Evolutionary conservation across 1,284 basidiomycete species (phyloP), one percentile per base, ranked within the genome.

Genomic region (Gymnopus androsaceus): DNA sequence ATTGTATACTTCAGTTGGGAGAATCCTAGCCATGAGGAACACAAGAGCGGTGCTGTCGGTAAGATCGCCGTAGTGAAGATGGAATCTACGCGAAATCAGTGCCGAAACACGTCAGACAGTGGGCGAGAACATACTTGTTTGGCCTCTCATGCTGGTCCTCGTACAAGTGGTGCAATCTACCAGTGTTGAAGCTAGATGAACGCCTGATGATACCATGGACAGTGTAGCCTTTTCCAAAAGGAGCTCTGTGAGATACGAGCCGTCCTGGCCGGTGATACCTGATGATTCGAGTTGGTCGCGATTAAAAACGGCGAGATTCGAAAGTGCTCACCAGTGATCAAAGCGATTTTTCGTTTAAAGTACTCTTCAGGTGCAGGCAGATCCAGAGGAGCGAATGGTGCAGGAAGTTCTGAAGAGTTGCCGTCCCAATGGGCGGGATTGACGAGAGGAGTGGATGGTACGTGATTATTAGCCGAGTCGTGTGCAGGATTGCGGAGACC

Each of bases 221-320:
- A 63, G 93, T 82, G 71, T 95, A 95, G 36, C 93, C 94, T 71
- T 95, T 59, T 80, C 79, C 55, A 95, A 78, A 55, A 95, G 77
- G 17, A 95, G 75, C 71, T 94, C 92, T 23, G 92, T 91, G 14
- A 94, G 74, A 69, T 94, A 94, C 6, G 92, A 94, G 30, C 92
- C 93, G 73, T 95, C 93, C 73, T 95, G 93, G 17, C 93, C 93
- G 63, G 93, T 94, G 69, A 95, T 91, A 70, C 92, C 92, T 93
- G 66, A 33, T 28, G 6, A 44, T 4, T 30, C 17, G 28, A n/a
- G 21, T 11, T 2, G 12, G 6, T 28, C 7, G 7, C 34, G 8
- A 17, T 28, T 36, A 59, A 58, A 56, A 60, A 42, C 47, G 51
- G 38, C 56, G 51, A 46, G 69, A n/a, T n/a, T n/a, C n/a, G n/a